Base-by-base conservation (phyloP, 106 monocot species). In the Chionographis japonica region DNA sequence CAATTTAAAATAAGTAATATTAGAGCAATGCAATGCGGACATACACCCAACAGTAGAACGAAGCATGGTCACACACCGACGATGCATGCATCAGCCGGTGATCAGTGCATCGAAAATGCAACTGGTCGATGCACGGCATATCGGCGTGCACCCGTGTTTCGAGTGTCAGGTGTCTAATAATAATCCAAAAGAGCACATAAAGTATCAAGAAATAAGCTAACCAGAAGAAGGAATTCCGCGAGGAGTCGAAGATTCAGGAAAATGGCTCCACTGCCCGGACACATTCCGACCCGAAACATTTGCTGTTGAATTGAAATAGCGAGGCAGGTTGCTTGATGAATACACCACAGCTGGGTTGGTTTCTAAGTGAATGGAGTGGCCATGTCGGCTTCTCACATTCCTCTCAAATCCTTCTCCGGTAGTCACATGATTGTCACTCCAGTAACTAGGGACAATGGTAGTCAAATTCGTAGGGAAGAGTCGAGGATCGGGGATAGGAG, bases 321-420 rank as follows among this genome's bases (percentile, higher is more conserved):
- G 72, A 71, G 77, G 55, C 60, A 65, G 20, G 63, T 35, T 74
- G 50, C 49, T 68, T 17, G 53, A 54, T 51, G 35, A 65, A 68
- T 77, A 61, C 39, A 59, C 14, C 9, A 54, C 60, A 69, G 66
- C 9, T 41, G 60, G 58, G 27, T 64, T 73, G 16, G 40, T 39
- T 62, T 73, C 84, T 16, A 69, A 60, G 18, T 68, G 67, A 67
- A 41, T 4, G 20, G 65, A 14, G 67, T 78, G 49, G 3, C 55
- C 43, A 62, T 76, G 59, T 20, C 88, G 61, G 27, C 78, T 74
- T 76, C 88, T 79, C 4, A 89, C 88, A 82, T 85, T 85, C 68
- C 88, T 79, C 56, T 79, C 81, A 82, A 69, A 79, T 64, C 60
- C 88, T 66, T 81, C 84, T 8, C 8, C 56, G 41, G 20, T 38